A percentile compares a stretch with the other conserved stretches of the same genome.
Evolutionary conservation across 1,284 basidiomycete species (phyloP).

Genomic region (Moesziomyces antarcticus): DNA sequence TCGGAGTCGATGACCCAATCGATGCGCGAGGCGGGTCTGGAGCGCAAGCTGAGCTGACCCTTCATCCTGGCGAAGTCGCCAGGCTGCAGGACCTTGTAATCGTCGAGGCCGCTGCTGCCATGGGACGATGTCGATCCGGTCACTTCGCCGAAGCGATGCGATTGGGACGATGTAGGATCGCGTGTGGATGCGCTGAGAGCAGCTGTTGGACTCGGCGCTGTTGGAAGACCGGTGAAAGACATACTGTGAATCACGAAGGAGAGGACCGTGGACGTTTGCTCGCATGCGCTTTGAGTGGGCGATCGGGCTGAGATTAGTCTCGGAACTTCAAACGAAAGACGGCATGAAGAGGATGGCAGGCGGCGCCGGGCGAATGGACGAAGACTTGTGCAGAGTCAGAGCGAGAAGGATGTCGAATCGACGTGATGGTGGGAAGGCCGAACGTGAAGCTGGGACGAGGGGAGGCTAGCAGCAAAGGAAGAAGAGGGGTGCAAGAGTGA

Average conservation of each 20-base stretch:
- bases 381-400: too few species aligned
- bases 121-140: constrained; percentile 11
- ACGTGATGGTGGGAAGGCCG: too few species aligned
- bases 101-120: constrained; percentile 6
- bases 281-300: too few species aligned
- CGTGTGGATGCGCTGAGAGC: constrained; percentile 5
- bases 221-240: constrained; percentile 5
- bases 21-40: constrained; percentile 17
- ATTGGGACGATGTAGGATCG: background rate
- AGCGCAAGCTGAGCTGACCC: constrained; percentile 15
- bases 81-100: constrained; percentile 30
- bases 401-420: too few species aligned
- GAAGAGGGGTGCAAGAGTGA: background rate
- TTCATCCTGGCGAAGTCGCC: constrained; percentile 36
- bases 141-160: constrained; percentile 5
- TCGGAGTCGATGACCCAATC: constrained; percentile 1
- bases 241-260: constrained; percentile 1
- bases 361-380: too few species aligned
- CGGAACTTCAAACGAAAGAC: background rate
- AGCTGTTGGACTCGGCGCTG: constrained; percentile 2
- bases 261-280: background rate
- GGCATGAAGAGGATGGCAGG: background rate
- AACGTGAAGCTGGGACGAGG: too few species aligned
- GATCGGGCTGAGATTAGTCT: background rate
- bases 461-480: too few species aligned